A percentile compares a stretch with the other conserved stretches of the same genome.
These are phyloP conservation scores for Kitagawia praeruptora DNA, from an alignment of 129 eudicot genomes.

Conservation along the genomic window DNA sequence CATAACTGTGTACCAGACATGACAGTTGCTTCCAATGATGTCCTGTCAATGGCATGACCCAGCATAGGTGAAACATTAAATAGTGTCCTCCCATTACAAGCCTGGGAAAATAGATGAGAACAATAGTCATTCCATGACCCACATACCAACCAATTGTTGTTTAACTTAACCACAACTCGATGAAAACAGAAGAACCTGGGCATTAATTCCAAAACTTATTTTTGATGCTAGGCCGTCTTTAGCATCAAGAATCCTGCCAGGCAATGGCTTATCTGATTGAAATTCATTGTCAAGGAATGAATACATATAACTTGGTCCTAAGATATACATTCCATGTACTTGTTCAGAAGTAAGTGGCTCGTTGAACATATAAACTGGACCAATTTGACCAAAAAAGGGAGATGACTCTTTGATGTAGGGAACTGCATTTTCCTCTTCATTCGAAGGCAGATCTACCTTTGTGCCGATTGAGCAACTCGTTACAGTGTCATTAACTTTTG, in stretches of 20 bases:
- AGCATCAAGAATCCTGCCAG: conserved; percentile 81
- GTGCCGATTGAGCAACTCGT: conserved; percentile 74
- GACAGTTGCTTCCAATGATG: conserved; percentile 70
- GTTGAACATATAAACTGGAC: conserved; percentile 77
- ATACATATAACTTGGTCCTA: conserved; percentile 98
- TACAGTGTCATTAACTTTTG: conserved; percentile 66
- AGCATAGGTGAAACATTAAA: conserved; percentile 72
- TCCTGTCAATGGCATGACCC: conserved; percentile 62
- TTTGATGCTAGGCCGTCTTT: conserved; percentile 94
- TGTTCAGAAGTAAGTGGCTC: conserved; percentile 84
- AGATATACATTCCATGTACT: conserved; percentile 67
- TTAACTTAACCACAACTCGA: neutral
- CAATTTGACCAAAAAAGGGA: conserved; percentile 83
- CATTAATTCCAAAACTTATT: conserved; percentile 86
- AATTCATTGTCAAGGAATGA: conserved; percentile 80
- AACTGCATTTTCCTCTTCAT: conserved; percentile 41
- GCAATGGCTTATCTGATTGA: conserved; percentile 51
- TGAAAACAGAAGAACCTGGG: conserved; percentile 56
- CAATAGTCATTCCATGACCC: too few relatives aligned
- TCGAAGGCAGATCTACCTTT: conserved; percentile 35
- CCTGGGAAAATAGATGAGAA: conserved; percentile 36
- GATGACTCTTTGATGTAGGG: conserved; percentile 47
- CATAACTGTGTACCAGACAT: conserved; percentile 78
- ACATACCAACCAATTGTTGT: neutral
- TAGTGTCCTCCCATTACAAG: conserved; percentile 64